A percentile compares a stretch with the other conserved stretches of the same genome.
Evolutionary conservation across 306 rosid species (phyloP).

Genomic region (Begonia peltatifolia): DNA sequence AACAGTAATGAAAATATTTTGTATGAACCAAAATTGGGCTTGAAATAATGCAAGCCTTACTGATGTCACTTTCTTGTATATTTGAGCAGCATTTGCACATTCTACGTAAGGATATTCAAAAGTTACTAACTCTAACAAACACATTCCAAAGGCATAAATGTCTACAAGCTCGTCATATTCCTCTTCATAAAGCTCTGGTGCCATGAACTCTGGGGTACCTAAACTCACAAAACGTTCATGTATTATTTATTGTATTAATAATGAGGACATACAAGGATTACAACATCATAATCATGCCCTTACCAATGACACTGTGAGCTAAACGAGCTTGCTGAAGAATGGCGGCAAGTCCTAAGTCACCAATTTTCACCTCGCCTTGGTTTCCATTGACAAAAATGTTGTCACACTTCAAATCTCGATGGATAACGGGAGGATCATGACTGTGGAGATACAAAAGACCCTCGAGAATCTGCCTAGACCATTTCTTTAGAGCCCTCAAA

Average conservation of each 20-base stretch:
- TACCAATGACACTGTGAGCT: constrained; percentile 96
- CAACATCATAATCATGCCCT: constrained; percentile 13
- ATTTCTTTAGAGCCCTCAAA: constrained; percentile 92
- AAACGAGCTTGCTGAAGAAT: constrained; percentile 77
- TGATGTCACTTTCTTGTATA: constrained; percentile 93
- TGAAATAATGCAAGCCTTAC: constrained; percentile 33
- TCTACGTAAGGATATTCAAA: constrained; percentile 85
- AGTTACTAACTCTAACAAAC: constrained; percentile 87
- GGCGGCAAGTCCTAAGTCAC: constrained; percentile 93
- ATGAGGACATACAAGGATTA: constrained; percentile 9
- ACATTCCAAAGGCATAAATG: constrained; percentile 97
- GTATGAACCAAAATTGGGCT: constrained; percentile 3
- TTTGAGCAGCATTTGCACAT: constrained; percentile 97
- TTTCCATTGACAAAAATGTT: constrained; percentile 95
- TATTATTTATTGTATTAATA: background rate
- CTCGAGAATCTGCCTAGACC: constrained; percentile 96
- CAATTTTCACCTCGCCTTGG: constrained; percentile 98
- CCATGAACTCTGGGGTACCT: constrained; percentile 99
- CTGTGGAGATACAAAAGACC: constrained; percentile 92
- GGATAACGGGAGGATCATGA: constrained; percentile 87
- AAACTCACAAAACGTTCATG: constrained; percentile 1
- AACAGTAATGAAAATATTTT: background rate
- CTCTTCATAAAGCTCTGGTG: constrained; percentile 95
- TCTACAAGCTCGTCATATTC: constrained; percentile 96
- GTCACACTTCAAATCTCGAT: constrained; percentile 96